Percentiles rank a stretch among this genome's conserved stretches.
Evolutionary conservation across 371 early-diverging fungal genomes (phyloP).

Genomic region (Apophysomyces variabilis): DNA sequence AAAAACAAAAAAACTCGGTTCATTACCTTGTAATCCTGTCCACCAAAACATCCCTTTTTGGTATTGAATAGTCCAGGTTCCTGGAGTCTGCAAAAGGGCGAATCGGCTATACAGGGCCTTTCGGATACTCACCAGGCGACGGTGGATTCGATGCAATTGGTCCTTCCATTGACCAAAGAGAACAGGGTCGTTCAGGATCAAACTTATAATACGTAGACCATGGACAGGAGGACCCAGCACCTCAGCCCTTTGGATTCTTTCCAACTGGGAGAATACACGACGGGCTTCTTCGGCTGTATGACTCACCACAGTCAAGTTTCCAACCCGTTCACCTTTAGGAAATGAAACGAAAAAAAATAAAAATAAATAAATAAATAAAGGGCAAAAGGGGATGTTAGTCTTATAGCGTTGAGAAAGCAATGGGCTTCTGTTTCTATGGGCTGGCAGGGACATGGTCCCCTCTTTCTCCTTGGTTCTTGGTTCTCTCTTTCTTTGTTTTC

Average conservation of each 20-base stretch:
- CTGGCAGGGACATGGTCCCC: too few species aligned
- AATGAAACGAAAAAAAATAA: too few species aligned
- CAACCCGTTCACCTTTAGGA: conserved; percentile 70
- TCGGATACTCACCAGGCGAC: conserved; percentile 19
- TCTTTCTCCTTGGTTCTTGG: too few species aligned
- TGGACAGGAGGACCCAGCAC: conserved; percentile 81
- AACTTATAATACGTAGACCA: conserved; percentile 75
- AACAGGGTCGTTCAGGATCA: conserved; percentile 71
- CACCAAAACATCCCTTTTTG: conserved; percentile 95
- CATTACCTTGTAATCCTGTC: conserved; percentile 70
- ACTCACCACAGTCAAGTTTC: conserved; percentile 71
- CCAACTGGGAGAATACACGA: conserved; percentile 69
- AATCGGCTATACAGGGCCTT: conserved; percentile 56
- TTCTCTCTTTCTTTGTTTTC: not conserved
- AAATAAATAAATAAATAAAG: too few species aligned
- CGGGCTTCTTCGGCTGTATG: conserved; percentile 38
- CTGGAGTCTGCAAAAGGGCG: conserved; percentile 71
- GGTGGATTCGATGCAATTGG: conserved; percentile 72
- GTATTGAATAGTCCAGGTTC: conserved; percentile 80
- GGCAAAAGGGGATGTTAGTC: too few species aligned
- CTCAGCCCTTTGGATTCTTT: conserved; percentile 71
- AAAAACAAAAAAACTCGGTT: not conserved
- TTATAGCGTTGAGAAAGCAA: too few species aligned
- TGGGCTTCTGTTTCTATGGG: too few species aligned
- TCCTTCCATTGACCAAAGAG: conserved; percentile 75